These are phyloP conservation scores for Senecio squalidus DNA, from an alignment of 140 eudicot genomes.

Conservation along the genomic window DNA sequence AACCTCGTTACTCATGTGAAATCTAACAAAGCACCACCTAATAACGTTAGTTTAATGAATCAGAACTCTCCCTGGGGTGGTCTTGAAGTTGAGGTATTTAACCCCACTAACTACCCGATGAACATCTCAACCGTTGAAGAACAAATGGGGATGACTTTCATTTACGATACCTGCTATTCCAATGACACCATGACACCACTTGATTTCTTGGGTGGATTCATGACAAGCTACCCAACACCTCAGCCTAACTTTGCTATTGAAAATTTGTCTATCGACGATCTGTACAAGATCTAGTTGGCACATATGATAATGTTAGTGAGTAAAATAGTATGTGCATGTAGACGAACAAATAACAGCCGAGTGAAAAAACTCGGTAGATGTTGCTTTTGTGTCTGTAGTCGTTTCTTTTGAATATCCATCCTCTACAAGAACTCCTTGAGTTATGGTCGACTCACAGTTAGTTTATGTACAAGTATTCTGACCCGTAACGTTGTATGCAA, in stretches of 20 bases:
- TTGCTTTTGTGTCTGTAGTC: slow-evolving; percentile 17
- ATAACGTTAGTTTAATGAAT: slow-evolving; percentile 20
- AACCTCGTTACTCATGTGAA: slow-evolving; percentile 8
- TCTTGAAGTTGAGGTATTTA: slow-evolving; percentile 25
- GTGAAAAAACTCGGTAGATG: slow-evolving; percentile 28
- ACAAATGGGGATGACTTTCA: slow-evolving; percentile 34
- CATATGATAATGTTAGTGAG: slow-evolving; percentile 1
- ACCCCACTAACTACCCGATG: slow-evolving; percentile 27
- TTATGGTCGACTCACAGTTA: slow-evolving; percentile 16
- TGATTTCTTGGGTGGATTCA: slow-evolving; percentile 52
- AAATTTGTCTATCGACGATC: slow-evolving; percentile 49
- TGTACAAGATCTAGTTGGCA: slow-evolving; percentile 32
- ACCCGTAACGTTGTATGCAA: neutral
- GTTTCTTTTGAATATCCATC: slow-evolving; percentile 24
- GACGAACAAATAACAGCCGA: slow-evolving; percentile 24
- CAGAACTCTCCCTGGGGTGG: slow-evolving; percentile 20
- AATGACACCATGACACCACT: slow-evolving; percentile 45
- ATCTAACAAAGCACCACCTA: slow-evolving; percentile 8
- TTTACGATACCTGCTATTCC: slow-evolving; percentile 48
- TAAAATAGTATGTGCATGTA: slow-evolving; percentile 19
- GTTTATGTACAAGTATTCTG: slow-evolving; percentile 17
- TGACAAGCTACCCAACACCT: slow-evolving; percentile 42
- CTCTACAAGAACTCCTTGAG: slow-evolving; percentile 24
- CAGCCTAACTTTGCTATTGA: slow-evolving; percentile 51
- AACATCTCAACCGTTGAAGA: slow-evolving; percentile 32